Evolutionary conservation across 768 basidiomycete genomes (phyloP).

Genomic region (Podaxis sp.): DNA sequence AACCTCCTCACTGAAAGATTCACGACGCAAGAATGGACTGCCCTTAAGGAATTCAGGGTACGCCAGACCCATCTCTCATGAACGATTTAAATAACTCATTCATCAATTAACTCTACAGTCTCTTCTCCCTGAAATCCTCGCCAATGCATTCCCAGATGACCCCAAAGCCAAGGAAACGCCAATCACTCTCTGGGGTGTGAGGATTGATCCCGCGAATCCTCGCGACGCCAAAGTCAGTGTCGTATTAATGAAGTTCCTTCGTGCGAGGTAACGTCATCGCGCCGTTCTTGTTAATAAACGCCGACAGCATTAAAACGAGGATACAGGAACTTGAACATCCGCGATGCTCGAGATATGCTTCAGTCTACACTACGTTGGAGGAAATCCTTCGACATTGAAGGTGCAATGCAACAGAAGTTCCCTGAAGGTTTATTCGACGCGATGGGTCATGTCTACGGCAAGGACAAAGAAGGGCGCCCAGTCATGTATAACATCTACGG

Average conservation of each 20-base stretch:
- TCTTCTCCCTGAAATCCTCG: constrained; percentile 51
- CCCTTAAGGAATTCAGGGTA: constrained; percentile 68
- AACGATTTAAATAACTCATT: neutral
- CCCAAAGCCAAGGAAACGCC: constrained; percentile 47
- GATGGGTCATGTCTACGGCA: constrained; percentile 63
- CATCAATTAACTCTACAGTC: constrained; percentile 22
- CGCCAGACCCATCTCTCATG: constrained; percentile 16
- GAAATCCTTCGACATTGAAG: constrained; percentile 60
- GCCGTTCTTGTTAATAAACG: neutral
- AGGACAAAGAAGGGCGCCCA: constrained; percentile 70
- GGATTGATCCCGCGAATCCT: constrained; percentile 55
- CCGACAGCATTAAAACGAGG: neutral
- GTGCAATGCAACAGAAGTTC: constrained; percentile 56
- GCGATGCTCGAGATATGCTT: constrained; percentile 63
- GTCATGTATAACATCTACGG: constrained; percentile 84
- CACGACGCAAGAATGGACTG: constrained; percentile 69
- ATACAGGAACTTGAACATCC: constrained; percentile 48
- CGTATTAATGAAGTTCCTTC: constrained; percentile 77
- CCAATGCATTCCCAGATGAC: constrained; percentile 60
- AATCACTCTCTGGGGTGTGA: constrained; percentile 70
- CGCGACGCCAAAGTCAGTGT: constrained; percentile 71
- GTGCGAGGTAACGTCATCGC: constrained; percentile 54
- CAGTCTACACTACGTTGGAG: constrained; percentile 72
- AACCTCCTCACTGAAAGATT: constrained; percentile 69
- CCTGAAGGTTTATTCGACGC: constrained; percentile 61